Conservation (phyloP, 305 asterid genomes). For the Fraxinus angustifolia region DNA sequence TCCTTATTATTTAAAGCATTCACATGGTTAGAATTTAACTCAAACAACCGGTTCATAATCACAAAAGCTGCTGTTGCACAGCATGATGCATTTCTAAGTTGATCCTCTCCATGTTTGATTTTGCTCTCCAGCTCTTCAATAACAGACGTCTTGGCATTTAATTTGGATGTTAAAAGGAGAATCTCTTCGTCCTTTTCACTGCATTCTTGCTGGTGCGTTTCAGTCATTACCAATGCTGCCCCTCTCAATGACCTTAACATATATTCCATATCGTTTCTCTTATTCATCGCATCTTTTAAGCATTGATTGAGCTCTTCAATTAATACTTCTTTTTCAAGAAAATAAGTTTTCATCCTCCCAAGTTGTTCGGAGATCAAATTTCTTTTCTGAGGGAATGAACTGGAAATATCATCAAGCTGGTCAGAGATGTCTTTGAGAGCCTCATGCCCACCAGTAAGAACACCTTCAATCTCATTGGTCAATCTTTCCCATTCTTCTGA, state of each 20-base stretch:
- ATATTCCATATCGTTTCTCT: conserved; percentile 69
- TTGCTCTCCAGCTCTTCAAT: conserved; percentile 49
- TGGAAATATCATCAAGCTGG: conserved; percentile 51
- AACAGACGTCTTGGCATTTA: conserved; percentile 40
- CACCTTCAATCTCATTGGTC: conserved; percentile 58
- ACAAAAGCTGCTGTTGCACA: conserved; percentile 82
- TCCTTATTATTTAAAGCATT: conserved; percentile 47
- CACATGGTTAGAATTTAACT: conserved; percentile 46
- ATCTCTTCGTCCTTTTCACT: conserved; percentile 64
- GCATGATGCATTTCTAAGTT: conserved; percentile 51
- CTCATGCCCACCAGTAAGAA: conserved; percentile 64
- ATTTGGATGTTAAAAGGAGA: conserved; percentile 42
- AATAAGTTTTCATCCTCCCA: conserved; percentile 55
- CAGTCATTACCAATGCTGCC: conserved; percentile 80
- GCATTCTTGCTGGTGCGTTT: conserved; percentile 82
- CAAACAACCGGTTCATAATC: conserved; percentile 70
- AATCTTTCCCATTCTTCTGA: conserved; percentile 58
- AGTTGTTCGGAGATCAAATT: conserved; percentile 63
- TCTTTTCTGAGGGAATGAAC: conserved; percentile 47
- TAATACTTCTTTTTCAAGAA: conserved; percentile 58
- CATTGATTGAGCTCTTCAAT: conserved; percentile 67
- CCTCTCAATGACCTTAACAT: conserved; percentile 97
- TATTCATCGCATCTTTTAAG: conserved; percentile 65
- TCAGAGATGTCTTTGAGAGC: conserved; percentile 63
- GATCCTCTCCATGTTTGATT: conserved; percentile 50